Base-by-base conservation (phyloP, 2,329 filamentous ascomycete genomes). In the Aspergillus melleus region DNA sequence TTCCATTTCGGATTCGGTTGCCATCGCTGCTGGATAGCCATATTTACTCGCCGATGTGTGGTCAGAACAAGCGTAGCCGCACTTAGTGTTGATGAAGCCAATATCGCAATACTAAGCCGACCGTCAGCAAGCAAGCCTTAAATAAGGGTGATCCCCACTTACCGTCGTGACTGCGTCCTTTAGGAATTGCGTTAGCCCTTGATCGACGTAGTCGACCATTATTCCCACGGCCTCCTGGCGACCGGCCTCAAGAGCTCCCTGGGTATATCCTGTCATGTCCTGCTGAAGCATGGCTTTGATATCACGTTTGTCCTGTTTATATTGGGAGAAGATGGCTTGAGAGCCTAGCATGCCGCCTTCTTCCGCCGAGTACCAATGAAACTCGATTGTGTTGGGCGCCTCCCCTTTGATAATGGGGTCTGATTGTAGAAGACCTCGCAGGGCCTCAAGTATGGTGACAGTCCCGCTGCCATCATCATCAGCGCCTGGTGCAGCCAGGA, bases 271-370 rank as follows among this genome's bases (percentile, higher is more conserved):
- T 1, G 92, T 96, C 94, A 98, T 98, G 77, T 98, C 94, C 78
- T 98, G 94, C 80, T 98, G 94, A 57, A 98, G 85, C 95, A 98
- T 98, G 36, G 94, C 94, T 79, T 94, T 96, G 75, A 98, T 84
- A 65, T 94, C 87, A 26, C 88, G 85, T 32, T 84, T 83, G 22
- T 85, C 77, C 73, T 88, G 86, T 76, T 90, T 88, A 72, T 98
- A 98, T 8, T 85, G 80, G 54, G 85, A 83, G 81, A 97, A 98
- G 74, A 98, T 90, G 57, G 90, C 93, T 75, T 96, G 92, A 69
- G 90, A 94, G 60, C 92, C 92, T 3, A 96, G 84, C 50, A 96
- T 82, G 36, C 93, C 92, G 54, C 89, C 92, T 76, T 96, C 92
- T 75, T 96, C 92, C 11, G 91, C 92, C 49, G 88, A 91, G 80